These are phyloP conservation scores for Penicillium soppii DNA, from an alignment of 495 filamentous ascomycete genomes.

Conservation along the genomic window DNA sequence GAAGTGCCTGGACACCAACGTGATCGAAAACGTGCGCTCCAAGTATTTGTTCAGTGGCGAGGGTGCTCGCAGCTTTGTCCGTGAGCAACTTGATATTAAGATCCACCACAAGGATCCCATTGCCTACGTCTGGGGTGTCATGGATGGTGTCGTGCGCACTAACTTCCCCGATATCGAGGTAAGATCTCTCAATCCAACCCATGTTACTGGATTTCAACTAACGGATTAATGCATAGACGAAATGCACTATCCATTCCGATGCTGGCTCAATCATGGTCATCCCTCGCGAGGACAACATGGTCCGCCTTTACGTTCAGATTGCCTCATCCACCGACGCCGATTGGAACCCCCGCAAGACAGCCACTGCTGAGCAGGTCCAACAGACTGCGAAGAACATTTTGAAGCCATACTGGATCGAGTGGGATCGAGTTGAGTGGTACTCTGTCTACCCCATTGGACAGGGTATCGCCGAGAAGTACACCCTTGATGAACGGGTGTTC, in stretches of 20 bases:
- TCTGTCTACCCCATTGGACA: constrained; percentile 64
- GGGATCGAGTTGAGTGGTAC: constrained; percentile 59
- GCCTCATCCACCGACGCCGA: constrained; percentile 61
- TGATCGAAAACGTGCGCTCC: constrained; percentile 59
- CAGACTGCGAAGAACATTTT: constrained; percentile 62
- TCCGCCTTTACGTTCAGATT: constrained; percentile 76
- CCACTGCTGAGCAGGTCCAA: constrained; percentile 60
- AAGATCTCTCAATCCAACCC: constrained; percentile 8
- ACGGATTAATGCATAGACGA: constrained; percentile 63
- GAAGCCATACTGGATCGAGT: constrained; percentile 55
- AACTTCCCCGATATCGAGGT: constrained; percentile 82
- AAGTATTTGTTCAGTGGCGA: constrained; percentile 68
- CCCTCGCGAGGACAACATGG: constrained; percentile 75
- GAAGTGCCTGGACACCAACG: constrained; percentile 71
- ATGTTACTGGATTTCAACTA: constrained; percentile 6
- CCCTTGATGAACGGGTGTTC: constrained; percentile 56
- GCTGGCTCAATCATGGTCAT: constrained; percentile 75
- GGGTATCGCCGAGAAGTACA: constrained; percentile 61
- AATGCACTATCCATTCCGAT: constrained; percentile 75
- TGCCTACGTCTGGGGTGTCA: constrained; percentile 74
- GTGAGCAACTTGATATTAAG: constrained; percentile 57
- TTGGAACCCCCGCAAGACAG: constrained; percentile 52
- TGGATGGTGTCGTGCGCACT: constrained; percentile 77
- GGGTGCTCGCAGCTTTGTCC: constrained; percentile 62
- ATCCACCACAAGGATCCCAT: constrained; percentile 65